Evolutionary conservation across 257 asterid species (phyloP), one percentile per base, ranked within the genome.

Genomic region (Solanum commersonii): DNA sequence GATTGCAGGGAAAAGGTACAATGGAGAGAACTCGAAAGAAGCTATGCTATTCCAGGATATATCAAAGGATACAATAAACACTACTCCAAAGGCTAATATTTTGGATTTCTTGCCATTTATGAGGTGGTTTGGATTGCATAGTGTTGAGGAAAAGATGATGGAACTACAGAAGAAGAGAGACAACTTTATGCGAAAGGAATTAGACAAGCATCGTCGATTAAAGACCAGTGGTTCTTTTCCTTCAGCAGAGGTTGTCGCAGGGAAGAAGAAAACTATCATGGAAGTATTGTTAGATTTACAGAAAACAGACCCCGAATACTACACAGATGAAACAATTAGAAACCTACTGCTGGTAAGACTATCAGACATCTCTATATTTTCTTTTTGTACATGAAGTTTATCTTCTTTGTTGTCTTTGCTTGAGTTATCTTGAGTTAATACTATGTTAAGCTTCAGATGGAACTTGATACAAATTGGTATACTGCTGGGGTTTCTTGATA

Each of bases 91-190:
- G 44, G 83, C 95, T 22, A 93, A 88, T 84, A 18, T 92, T 15
- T 90, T 90, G 23, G 96, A 95, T 90, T 94, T 93, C 87, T 33
- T 95, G 89, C 98, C 98, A 11, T 27, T 94, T 52, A 40, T 94
- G 95, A 87, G 90, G 88, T 95, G 94, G 94, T 67, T 93, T 82
- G 94, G 97, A 10, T 49, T 89, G 25, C 87, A 90, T 72, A 86
- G 85, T 56, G 72, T 93, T 81, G 95, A 91, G 70, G 82, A 90
- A 1, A 89, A 86, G 67, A 60, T 95, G 87, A 86, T 76, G 89
- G 73, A 38, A 14, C 16, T 92, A 63, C 85, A 91, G 83, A 90
- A 34, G 74, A 93, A 90, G 90, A 92, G 95, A 79, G 93, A 93
- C 13, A 52, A 68, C 35, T 93, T 93, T 65, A 89, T 95, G 93